Evolutionary conservation across 768 basidiomycete genomes (phyloP).

Genomic region (Boletus rubropictus): DNA sequence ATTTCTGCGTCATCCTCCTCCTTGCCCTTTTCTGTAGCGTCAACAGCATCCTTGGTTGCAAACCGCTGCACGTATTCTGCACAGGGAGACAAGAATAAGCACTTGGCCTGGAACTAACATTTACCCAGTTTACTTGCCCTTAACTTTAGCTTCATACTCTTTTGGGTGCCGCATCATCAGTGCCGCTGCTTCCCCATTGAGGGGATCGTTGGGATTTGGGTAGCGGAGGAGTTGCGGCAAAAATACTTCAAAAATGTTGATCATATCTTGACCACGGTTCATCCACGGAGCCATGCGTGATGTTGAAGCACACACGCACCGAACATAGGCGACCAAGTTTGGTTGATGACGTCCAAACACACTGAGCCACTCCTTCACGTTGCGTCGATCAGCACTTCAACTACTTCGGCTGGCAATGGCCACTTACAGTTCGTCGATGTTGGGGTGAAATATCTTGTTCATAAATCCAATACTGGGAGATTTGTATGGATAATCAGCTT

Average conservation of each 20-base stretch:
- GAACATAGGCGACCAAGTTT: conserved; percentile 99
- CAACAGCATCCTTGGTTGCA: conserved; percentile 86
- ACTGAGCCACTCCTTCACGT: conserved; percentile 84
- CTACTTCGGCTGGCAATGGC: conserved; percentile 1
- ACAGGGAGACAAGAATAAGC: background rate
- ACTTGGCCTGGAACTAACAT: background rate
- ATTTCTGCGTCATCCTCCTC: conserved; percentile 79
- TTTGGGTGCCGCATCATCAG: conserved; percentile 96
- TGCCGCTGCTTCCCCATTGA: conserved; percentile 97
- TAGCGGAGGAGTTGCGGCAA: conserved; percentile 95
- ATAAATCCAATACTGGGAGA: conserved; percentile 99
- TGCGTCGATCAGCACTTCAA: conserved; percentile 6
- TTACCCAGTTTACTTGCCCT: conserved; percentile 47
- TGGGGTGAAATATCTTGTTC: conserved; percentile 99
- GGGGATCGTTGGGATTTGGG: conserved; percentile 96
- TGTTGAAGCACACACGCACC: conserved; percentile 48
- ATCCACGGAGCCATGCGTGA: conserved; percentile 2
- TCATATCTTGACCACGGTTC: conserved; percentile 66
- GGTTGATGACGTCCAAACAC: conserved; percentile 97
- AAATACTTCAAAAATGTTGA: conserved; percentile 99
- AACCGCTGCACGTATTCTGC: conserved; percentile 93
- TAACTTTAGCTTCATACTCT: conserved; percentile 90
- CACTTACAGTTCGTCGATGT: conserved; percentile 95
- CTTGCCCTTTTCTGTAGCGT: conserved; percentile 57
- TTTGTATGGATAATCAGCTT: conserved; percentile 98